Evolutionary conservation across 352 stramenopile genomes (phyloP).

Genomic region (Phytophthora nicotianae): DNA sequence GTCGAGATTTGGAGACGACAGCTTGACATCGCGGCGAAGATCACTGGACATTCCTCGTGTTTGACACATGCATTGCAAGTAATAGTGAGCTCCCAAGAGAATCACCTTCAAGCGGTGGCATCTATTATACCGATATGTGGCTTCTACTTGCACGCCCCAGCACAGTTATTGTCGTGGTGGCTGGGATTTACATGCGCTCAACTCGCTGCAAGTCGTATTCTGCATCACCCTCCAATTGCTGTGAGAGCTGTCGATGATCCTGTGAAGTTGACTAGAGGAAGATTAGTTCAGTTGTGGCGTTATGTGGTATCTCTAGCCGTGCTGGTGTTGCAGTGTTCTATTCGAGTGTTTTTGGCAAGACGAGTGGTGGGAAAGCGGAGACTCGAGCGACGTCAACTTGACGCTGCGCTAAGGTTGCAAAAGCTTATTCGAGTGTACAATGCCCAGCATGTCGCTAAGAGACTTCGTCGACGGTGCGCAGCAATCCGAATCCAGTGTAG

Average conservation of each 20-base stretch:
- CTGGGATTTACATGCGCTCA: conserved; percentile 38
- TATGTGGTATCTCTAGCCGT: conserved; percentile 21
- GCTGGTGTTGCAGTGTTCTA: conserved; percentile 41
- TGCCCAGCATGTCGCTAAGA: conserved; percentile 30
- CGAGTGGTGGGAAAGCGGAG: conserved; percentile 30
- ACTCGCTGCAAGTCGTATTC: conserved; percentile 26
- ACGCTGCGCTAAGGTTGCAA: conserved; percentile 44
- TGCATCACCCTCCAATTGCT: conserved; percentile 47
- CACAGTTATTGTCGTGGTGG: conserved; percentile 47
- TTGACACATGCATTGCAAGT: conserved; percentile 14
- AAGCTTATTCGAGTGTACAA: conserved; percentile 52
- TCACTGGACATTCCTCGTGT: conserved; percentile 27
- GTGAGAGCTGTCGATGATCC: conserved; percentile 47
- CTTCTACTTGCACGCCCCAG: conserved; percentile 40
- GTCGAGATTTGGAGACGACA: conserved; percentile 45
- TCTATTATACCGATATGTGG: conserved; percentile 17
- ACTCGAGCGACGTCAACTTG: conserved; percentile 14
- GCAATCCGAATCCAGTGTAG: conserved; percentile 49
- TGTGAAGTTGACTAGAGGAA: conserved; percentile 34
- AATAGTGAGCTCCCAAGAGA: background rate
- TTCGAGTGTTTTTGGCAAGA: conserved; percentile 38
- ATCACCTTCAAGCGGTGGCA: conserved; percentile 7
- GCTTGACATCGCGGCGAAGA: conserved; percentile 46
- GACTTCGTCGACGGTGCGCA: conserved; percentile 35
- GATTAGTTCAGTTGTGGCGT: conserved; percentile 38